phyloP scores from a whole-genome alignment of 495 filamentous ascomycete species.

The Neurospora sp. region DNA sequence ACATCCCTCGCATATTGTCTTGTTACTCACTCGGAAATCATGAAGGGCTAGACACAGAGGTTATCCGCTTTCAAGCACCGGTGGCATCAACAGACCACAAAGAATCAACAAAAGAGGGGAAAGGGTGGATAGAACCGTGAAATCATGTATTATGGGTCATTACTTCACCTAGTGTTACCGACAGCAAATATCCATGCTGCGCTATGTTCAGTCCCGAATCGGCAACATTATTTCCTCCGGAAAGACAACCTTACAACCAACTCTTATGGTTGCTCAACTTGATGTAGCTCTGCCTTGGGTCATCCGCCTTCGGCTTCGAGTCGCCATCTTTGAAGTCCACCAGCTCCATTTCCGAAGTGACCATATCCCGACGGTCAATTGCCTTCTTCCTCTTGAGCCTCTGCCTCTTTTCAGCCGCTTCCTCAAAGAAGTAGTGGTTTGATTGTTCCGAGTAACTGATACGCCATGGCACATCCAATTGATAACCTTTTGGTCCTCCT shows the following conservation, averaged over 20 bases:
- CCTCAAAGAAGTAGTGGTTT: conserved; percentile 34
- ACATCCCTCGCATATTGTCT: background rate
- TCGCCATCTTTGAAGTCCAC: background rate
- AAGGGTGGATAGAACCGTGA: background rate
- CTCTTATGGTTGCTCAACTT: background rate
- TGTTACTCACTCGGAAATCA: background rate
- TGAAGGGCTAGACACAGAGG: background rate
- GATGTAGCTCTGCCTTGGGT: background rate
- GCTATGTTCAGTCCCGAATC: background rate
- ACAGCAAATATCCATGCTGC: background rate
- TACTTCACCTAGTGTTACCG: background rate
- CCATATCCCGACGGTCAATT: background rate
- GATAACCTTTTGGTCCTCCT: conserved; percentile 42
- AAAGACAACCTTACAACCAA: background rate
- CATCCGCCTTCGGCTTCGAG: background rate
- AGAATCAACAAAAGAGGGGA: background rate
- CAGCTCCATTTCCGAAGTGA: background rate
- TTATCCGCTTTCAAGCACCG: background rate
- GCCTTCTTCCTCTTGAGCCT: background rate
- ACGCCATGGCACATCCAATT: conserved; percentile 51
- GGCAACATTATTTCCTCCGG: background rate
- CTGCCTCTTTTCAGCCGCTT: conserved; percentile 6
- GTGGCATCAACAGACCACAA: background rate
- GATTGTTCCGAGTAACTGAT: conserved; percentile 33
- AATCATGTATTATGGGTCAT: background rate